Conservation (phyloP, 768 basidiomycete genomes). For the Psilocybe tampanensis region DNA sequence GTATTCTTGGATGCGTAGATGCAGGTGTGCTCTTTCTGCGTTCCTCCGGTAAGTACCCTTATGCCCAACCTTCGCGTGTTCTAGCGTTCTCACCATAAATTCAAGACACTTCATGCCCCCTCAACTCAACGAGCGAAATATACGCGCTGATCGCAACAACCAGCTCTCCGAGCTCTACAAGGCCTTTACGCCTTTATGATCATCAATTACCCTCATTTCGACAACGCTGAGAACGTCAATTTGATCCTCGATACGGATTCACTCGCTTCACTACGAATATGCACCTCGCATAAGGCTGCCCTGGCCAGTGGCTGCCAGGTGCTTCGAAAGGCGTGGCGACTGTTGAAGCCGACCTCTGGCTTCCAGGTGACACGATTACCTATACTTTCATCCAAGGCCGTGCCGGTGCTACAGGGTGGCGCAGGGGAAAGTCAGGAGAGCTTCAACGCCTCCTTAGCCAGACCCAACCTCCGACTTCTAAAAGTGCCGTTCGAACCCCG, state of each 20-base stretch:
- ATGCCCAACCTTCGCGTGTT: neutral
- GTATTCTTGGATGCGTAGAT: no score
- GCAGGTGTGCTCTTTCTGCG: no score
- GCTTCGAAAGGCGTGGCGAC: neutral
- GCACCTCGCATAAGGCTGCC: slow-evolving; percentile 7
- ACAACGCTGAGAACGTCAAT: neutral
- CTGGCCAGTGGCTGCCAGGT: neutral
- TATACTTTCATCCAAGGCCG: slow-evolving; percentile 9
- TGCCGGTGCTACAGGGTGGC: neutral
- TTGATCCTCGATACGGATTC: slow-evolving; percentile 5
- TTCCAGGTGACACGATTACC: slow-evolving; percentile 11
- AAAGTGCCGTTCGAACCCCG: neutral
- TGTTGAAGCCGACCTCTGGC: slow-evolving; percentile 1
- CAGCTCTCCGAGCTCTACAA: slow-evolving; percentile 14
- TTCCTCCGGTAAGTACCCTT: slow-evolving; percentile 15
- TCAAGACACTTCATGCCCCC: slow-evolving; percentile 22
- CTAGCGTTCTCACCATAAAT: neutral
- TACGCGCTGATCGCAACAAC: slow-evolving; percentile 12
- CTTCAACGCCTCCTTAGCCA: neutral
- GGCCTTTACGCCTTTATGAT: no score
- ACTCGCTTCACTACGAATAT: slow-evolving; percentile 5
- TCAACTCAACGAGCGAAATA: slow-evolving; percentile 13
- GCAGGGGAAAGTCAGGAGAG: neutral
- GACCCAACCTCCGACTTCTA: neutral
- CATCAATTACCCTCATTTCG: slow-evolving; percentile 20